Evolutionary conservation across 306 rosid genomes (phyloP), one percentile per base, ranked within the genome.

Genomic region (Castanospermum australe): DNA sequence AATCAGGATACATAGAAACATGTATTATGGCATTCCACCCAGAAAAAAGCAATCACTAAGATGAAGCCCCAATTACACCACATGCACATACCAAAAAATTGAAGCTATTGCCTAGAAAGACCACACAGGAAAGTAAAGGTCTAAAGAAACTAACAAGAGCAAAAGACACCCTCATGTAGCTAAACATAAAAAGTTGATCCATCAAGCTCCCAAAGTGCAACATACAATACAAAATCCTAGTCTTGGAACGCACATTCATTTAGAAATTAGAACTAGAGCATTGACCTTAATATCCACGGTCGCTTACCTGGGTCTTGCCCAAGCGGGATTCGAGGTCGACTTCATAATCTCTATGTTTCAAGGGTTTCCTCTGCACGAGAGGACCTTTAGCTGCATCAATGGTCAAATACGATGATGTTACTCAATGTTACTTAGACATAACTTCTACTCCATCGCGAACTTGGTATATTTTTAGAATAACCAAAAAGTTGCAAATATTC

Each of bases 341-440:
- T 85, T 91, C 98, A 76, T 87, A 96, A 88, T 96, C 99, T 82
- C 99, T 88, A 67, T 93, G 98, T 81, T 96, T 96, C 87, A 96
- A 83, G 61, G 99, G 98, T 81, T 96, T 90, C 88, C 98, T 89
- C 79, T 91, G 98, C 67, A 89, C 96, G 0, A 77, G 89, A 77
- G 98, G 98, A 50, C 96, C 98, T 85, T 92, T 93, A 0, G 85
- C 94, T 96, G 86, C 76, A 85, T 5, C 71, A 77, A 65, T 8
- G n/a, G n/a, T n/a, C n/a, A 8, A 64, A 71, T 44, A 73, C n/a
- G 8, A 78, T 9, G 2, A 45, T 66, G 30, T 44, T 20, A 77
- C 73, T 77, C 60, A 72, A 57, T 52, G 38, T n/a, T 32, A 30
- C 64, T 28, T 2, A 7, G 62, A 8, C 61, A 52, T 17, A 3